Conservation (phyloP, 2,329 filamentous ascomycete genomes). For the Aspergillus novofumigatus region DNA sequence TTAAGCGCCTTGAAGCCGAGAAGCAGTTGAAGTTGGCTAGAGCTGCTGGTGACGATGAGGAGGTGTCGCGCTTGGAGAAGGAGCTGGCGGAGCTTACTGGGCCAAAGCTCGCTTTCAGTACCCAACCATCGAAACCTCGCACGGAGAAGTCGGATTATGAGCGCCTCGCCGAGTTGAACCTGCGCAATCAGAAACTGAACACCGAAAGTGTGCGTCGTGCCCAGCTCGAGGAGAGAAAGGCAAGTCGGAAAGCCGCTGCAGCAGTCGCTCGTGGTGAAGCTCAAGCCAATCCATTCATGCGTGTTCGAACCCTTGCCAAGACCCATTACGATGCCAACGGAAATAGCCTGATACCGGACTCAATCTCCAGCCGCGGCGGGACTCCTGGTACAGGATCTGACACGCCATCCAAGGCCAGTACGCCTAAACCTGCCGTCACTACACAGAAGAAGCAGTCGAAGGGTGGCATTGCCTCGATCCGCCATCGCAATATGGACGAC, state of each 20-base stretch:
- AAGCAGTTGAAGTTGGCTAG: conserved; percentile 64
- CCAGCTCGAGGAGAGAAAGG: conserved; percentile 73
- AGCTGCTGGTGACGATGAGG: conserved; percentile 59
- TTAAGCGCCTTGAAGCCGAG: conserved; percentile 64
- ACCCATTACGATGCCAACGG: conserved; percentile 63
- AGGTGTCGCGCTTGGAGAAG: conserved; percentile 45
- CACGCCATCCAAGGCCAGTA: conserved; percentile 50
- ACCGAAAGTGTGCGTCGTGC: conserved; percentile 87
- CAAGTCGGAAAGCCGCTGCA: conserved; percentile 56
- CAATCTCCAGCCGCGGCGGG: conserved; percentile 38
- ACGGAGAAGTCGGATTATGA: conserved; percentile 66
- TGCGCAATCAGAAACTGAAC: conserved; percentile 77
- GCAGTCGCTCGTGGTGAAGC: conserved; percentile 62
- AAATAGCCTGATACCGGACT: conserved; percentile 19
- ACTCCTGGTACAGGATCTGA: conserved; percentile 49
- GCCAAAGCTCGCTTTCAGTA: conserved; percentile 70
- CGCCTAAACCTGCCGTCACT: conserved; percentile 45
- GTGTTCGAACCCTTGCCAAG: conserved; percentile 64
- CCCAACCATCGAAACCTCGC: conserved; percentile 58
- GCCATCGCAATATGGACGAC: conserved; percentile 76
- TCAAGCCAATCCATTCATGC: conserved; percentile 51
- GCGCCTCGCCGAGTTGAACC: conserved; percentile 76
- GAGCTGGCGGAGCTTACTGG: conserved; percentile 44
- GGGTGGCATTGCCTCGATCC: conserved; percentile 62
- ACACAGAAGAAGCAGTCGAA: conserved; percentile 35